phyloP scores from a whole-genome alignment of 1,284 basidiomycete species.

The Leccinum pachyderme region DNA sequence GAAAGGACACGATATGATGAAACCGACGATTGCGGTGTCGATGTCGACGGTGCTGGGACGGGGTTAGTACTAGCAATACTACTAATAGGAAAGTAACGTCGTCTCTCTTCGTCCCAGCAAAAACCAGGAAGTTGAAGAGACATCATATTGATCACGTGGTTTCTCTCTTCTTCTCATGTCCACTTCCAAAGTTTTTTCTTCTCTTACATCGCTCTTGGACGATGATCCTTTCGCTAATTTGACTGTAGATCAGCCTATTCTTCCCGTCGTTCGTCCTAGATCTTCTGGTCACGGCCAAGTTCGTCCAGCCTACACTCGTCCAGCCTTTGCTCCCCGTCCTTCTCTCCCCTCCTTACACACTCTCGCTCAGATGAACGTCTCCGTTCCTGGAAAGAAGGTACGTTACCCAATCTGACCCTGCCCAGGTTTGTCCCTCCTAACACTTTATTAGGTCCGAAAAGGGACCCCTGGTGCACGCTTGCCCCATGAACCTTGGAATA shows the following conservation, averaged over 20 bases:
- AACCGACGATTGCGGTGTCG: too few relatives aligned
- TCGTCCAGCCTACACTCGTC: slow-evolving; percentile 56
- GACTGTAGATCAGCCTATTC: not conserved
- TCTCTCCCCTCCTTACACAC: slow-evolving; percentile 64
- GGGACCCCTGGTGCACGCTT: slow-evolving; percentile 59
- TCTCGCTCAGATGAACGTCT: slow-evolving; percentile 55
- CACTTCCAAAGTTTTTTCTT: not conserved
- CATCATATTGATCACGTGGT: slow-evolving; percentile 27
- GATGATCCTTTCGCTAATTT: slow-evolving; percentile 71
- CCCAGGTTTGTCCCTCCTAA: slow-evolving; percentile 3
- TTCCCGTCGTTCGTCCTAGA: slow-evolving; percentile 27
- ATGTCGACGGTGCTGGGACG: not conserved
- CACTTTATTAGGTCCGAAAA: slow-evolving; percentile 45
- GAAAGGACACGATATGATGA: slow-evolving; percentile 8
- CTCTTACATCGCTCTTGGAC: slow-evolving; percentile 44
- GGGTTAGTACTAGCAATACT: not conserved
- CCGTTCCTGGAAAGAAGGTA: slow-evolving; percentile 53
- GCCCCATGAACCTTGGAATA: slow-evolving; percentile 61
- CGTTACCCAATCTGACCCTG: slow-evolving; percentile 4
- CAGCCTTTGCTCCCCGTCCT: slow-evolving; percentile 57
- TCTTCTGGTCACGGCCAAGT: slow-evolving; percentile 39
- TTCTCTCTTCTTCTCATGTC: slow-evolving; percentile 11
- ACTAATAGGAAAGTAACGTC: slow-evolving; percentile 50
- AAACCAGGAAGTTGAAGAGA: slow-evolving; percentile 50
- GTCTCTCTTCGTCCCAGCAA: slow-evolving; percentile 47